phyloP scores from a whole-genome alignment of 2,329 filamentous ascomycete species.

The Hypoxylon sp. region DNA sequence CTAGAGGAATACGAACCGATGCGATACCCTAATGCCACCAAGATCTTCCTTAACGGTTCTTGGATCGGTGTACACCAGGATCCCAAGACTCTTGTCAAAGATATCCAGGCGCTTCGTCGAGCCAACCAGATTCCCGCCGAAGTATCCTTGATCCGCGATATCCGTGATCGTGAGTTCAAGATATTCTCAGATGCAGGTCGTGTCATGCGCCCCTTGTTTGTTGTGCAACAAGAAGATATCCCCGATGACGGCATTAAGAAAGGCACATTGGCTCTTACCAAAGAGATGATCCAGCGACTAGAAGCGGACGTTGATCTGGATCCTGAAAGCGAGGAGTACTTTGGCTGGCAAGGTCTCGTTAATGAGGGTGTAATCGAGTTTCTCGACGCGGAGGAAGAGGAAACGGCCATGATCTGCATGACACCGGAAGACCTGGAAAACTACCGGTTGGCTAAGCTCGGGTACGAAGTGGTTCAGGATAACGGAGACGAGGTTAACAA shows the following conservation, averaged over 20 bases:
- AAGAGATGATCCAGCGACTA: constrained; percentile 83
- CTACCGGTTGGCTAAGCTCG: constrained; percentile 78
- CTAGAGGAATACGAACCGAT: constrained; percentile 94
- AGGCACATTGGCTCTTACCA: constrained; percentile 85
- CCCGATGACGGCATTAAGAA: constrained; percentile 70
- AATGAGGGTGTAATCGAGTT: constrained; percentile 92
- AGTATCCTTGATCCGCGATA: constrained; percentile 94
- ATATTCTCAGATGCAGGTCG: constrained; percentile 97
- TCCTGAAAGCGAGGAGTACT: constrained; percentile 73
- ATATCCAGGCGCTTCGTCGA: constrained; percentile 82
- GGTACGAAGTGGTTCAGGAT: constrained; percentile 74
- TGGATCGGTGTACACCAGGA: constrained; percentile 98
- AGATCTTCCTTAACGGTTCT: constrained; percentile 97
- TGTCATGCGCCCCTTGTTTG: constrained; percentile 93
- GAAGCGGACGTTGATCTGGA: constrained; percentile 79
- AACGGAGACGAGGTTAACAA: constrained; percentile 79
- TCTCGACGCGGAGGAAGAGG: constrained; percentile 97
- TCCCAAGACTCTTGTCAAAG: constrained; percentile 84
- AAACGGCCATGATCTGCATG: constrained; percentile 99
- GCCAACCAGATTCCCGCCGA: constrained; percentile 90
- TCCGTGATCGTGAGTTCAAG: constrained; percentile 97
- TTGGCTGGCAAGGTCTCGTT: constrained; percentile 91
- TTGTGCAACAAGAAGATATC: constrained; percentile 90
- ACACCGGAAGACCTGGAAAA: constrained; percentile 93
- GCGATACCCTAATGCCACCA: constrained; percentile 91